phyloP scores from a whole-genome alignment of 1,284 basidiomycete genomes.

The Sanghuangporus baumii region DNA sequence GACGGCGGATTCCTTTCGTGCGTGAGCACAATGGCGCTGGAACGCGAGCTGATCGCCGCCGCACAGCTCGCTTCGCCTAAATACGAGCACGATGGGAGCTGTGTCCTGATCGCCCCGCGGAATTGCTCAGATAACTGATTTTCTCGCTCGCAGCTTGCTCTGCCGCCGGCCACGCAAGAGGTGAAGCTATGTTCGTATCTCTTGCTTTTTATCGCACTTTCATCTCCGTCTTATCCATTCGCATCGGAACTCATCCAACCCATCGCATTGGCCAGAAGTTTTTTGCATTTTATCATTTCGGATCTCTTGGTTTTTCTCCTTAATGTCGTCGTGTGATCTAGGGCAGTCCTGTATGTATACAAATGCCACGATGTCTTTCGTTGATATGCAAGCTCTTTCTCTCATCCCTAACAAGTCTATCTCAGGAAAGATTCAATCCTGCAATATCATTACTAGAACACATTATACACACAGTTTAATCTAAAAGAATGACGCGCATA shows the following conservation, averaged over 20 bases:
- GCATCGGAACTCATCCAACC: not conserved
- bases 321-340: not conserved
- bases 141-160: not conserved
- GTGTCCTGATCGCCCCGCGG: not conserved
- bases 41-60: slow-evolving; percentile 4
- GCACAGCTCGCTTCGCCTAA: not conserved
- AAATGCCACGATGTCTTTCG: not conserved
- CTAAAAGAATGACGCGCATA: no score
- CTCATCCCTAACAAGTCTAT: not conserved
- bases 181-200: not conserved
- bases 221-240: not conserved
- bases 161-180: no score
- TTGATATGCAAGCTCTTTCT: not conserved
- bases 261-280: not conserved
- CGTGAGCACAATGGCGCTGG: not conserved
- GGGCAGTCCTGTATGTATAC: not conserved
- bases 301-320: not conserved
- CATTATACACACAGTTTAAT: no score
- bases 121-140: slow-evolving; percentile 6
- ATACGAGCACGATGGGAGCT: slow-evolving; percentile 3
- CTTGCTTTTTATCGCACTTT: not conserved
- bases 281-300: no score
- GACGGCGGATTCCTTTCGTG: slow-evolving; percentile 4
- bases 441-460: no score
- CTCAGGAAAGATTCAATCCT: no score